Evolutionary conservation across 306 rosid species (phyloP).

Genomic region (Medicago ruthenica): DNA sequence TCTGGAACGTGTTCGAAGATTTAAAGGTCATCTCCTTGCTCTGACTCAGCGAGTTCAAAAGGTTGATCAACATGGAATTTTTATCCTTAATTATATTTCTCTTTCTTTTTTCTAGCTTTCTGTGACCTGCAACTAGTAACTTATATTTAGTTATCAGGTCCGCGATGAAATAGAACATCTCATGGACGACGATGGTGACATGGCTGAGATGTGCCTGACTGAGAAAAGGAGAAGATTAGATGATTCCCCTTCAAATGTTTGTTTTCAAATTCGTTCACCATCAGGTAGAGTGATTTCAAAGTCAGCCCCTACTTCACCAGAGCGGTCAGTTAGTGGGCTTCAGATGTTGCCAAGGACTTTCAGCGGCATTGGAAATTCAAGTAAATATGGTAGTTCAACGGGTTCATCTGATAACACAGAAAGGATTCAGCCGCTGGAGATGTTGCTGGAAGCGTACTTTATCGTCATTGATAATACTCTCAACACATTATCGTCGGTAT

Average conservation of each 20-base stretch:
- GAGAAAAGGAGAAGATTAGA: constrained; percentile 84
- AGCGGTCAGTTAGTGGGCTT: constrained; percentile 56
- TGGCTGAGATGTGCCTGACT: constrained; percentile 99
- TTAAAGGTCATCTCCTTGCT: constrained; percentile 91
- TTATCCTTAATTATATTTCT: constrained; percentile 28
- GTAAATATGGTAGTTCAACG: constrained; percentile 68
- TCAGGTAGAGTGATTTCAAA: constrained; percentile 53
- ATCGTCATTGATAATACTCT: constrained; percentile 91
- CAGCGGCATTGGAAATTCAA: constrained; percentile 67
- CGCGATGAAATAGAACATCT: constrained; percentile 99
- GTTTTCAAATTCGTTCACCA: constrained; percentile 46
- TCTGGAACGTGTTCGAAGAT: constrained; percentile 93
- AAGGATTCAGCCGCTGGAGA: constrained; percentile 82
- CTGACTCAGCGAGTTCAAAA: constrained; percentile 95
- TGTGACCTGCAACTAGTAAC: constrained; percentile 29
- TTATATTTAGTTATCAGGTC: constrained; percentile 60
- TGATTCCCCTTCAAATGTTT: constrained; percentile 52
- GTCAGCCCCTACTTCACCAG: constrained; percentile 88
- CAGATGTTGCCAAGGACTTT: constrained; percentile 76
- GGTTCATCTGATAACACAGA: constrained; percentile 68
- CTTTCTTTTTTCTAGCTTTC: constrained; percentile 14
- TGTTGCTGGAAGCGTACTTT: constrained; percentile 97
- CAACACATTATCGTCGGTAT: constrained; percentile 80
- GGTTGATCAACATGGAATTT: constrained; percentile 52
- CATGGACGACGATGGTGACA: constrained; percentile 99